Conservation (phyloP, 1,284 basidiomycete genomes). For the Leccinum variabile region DNA sequence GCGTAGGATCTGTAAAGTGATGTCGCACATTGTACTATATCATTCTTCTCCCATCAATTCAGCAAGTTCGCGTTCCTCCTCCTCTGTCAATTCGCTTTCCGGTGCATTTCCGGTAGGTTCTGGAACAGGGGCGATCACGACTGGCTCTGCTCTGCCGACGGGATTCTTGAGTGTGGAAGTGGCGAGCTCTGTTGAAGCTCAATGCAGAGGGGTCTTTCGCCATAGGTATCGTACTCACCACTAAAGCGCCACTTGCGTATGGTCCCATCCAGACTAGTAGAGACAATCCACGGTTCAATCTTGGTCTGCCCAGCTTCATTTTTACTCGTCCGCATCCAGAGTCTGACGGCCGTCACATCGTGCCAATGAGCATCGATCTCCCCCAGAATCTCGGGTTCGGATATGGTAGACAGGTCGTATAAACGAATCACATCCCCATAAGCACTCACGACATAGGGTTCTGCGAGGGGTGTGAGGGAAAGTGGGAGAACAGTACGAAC, state of each 20-base stretch:
- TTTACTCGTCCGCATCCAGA: constrained; percentile 62
- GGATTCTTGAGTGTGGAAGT: constrained; percentile 42
- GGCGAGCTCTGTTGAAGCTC: constrained; percentile 45
- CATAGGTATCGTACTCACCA: constrained; percentile 46
- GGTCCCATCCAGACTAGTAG: constrained; percentile 81
- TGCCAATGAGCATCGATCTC: constrained; percentile 85
- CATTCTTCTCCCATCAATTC: constrained; percentile 68
- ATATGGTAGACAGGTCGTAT: constrained; percentile 63
- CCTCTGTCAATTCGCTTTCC: constrained; percentile 56
- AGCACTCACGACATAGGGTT: constrained; percentile 76
- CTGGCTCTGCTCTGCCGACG: constrained; percentile 23
- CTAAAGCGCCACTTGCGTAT: constrained; percentile 77
- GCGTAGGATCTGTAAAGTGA: constrained; percentile 6
- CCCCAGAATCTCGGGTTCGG: constrained; percentile 65
- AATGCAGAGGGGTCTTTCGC: constrained; percentile 2
- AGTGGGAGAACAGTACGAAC: constrained; percentile 77
- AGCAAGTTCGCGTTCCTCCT: constrained; percentile 78
- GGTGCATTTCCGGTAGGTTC: constrained; percentile 21
- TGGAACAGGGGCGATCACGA: constrained; percentile 24
- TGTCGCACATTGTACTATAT: not conserved
- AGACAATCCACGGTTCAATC: constrained; percentile 77
- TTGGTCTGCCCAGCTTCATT: constrained; percentile 45
- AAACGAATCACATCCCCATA: constrained; percentile 80
- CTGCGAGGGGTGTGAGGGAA: constrained; percentile 54
- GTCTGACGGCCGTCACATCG: constrained; percentile 71